Base-by-base conservation (phyloP, 2,329 filamentous ascomycete species). In the Pseudonectria buxi region DNA sequence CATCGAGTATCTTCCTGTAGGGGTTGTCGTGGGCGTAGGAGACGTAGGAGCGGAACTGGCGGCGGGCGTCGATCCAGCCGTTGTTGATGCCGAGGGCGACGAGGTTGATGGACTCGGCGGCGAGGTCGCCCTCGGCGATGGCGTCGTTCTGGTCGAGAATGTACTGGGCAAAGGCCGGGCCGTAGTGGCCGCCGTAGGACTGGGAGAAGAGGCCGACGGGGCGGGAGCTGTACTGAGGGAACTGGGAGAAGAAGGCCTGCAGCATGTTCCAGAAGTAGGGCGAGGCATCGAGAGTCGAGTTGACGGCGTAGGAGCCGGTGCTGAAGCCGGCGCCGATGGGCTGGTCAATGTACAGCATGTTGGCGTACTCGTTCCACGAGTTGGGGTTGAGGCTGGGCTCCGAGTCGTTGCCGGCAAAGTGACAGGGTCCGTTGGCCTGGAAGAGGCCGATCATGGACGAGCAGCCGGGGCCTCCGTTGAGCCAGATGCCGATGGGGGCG, bases 391-490 rank as follows among this genome's bases (percentile, higher is more conserved):
- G 44, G 12, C 56, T 55, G 0, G 68, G 53, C 25, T 53, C 46
- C 3, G 51, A 45, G n/a, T 51, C 43, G 10, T 41, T 37, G 12
- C 48, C 36, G 33, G 50, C 51, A 56, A 95, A 78, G 45, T 80
- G 84, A 22, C 86, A 81, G 5, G 90, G 89, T 30, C 90, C 90
- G 43, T 95, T 82, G 51, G 80, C 78, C 15, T 66, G 63, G 48
- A 83, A 79, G 35, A 84, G 52, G 9, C 56, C 56, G 35, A 54
- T 28, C 45, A 58, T 54, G 6, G 55, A 59, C 5, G 56, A 59
- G 36, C 55, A 58, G 11, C 56, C 56, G 7, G 56, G 56, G 2
- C 56, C 56, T 13, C 56, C 56, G 30, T 59, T 59, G 33, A 59
- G 66, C 76, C 76, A 84, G 48, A 83, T 73, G 11, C 71, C 73